These are phyloP conservation scores for Aciculosporium take DNA, from an alignment of 2,329 filamentous ascomycete species.

Conservation along the genomic window DNA sequence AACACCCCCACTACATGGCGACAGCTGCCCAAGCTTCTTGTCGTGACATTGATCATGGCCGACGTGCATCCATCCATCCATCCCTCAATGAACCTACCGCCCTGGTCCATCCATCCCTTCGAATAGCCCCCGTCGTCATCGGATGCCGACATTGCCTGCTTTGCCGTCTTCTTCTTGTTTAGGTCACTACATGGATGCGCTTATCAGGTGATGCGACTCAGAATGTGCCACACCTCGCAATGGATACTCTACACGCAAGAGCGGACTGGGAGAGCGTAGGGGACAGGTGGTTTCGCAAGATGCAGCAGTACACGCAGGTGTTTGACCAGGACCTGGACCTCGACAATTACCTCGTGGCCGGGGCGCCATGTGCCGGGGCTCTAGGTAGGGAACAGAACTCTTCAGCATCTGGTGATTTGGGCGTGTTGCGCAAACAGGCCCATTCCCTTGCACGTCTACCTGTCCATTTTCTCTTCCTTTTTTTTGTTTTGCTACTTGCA, in stretches of 20 bases:
- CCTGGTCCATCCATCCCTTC: not conserved
- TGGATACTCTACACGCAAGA: slow-evolving; percentile 52
- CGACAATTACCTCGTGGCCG: slow-evolving; percentile 83
- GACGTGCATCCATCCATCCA: too few relatives aligned
- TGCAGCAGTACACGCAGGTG: slow-evolving; percentile 79
- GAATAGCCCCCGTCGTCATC: not conserved
- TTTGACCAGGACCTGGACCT: slow-evolving; percentile 91
- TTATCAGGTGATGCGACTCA: not conserved
- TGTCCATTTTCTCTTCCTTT: not conserved
- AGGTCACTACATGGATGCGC: not conserved
- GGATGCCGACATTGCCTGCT: not conserved
- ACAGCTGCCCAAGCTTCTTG: too few relatives aligned
- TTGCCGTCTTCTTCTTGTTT: not conserved
- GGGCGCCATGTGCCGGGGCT: slow-evolving; percentile 86
- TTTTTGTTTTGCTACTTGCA: not conserved
- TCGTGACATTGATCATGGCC: too few relatives aligned
- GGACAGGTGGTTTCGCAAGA: slow-evolving; percentile 89
- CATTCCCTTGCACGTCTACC: too few relatives aligned
- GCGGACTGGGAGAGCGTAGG: slow-evolving; percentile 91
- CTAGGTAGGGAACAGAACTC: slow-evolving; percentile 71
- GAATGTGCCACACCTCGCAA: slow-evolving; percentile 16
- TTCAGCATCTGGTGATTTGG: too few relatives aligned
- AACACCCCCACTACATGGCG: too few relatives aligned
- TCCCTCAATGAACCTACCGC: not conserved
- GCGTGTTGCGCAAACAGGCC: too few relatives aligned